Base-by-base conservation (phyloP, 352 stramenopile species). In the Pythium utonaiense region DNA sequence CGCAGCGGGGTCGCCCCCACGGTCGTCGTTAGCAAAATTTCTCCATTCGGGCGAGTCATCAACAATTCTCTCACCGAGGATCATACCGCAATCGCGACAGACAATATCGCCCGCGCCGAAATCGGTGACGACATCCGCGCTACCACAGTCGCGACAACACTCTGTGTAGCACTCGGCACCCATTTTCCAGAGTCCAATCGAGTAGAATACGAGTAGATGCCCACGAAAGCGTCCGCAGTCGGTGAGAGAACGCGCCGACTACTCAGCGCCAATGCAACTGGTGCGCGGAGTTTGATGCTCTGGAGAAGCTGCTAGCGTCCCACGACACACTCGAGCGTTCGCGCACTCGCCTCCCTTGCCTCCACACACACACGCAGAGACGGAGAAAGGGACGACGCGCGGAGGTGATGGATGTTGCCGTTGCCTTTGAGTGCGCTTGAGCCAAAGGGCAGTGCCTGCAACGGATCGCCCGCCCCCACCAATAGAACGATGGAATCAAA, bases 1-100 rank as follows among this genome's bases (percentile, higher is more conserved):
- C 41, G 73, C 78, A 84, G 70, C 78, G 62, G 75, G 68, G 64
- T 90, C 80, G 70, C 80, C 83, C 68, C 81, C 78, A 66, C 82
- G 82, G 64, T 93, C 83, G 79, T 93, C 83, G 71, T 93, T 91
- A 81, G 80, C 80, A 90, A 89, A 93, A 53, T 74, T 93, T 63
- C 78, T 75, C 83, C 83, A 93, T 76, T 93, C 83, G 66, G 83
- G 79, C 56, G 83, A 86, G 77, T 93, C 83, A 83, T 93, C 83
- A 74, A 93, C 84, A 65, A 93, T 89, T 69, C 80, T 76, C 78
- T 93, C 83, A 86, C 80, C 80, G 69, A 93, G 78, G 71, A 93
- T 83, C 71, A 93, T 85, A 61, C 83, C 83, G 75, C 83, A 93
- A 44, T 69, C 67, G 58, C 83, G 78, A 70, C 83, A 93, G 63